Conservation (phyloP, 2,329 filamentous ascomycete genomes). For the Cytospora mali region DNA sequence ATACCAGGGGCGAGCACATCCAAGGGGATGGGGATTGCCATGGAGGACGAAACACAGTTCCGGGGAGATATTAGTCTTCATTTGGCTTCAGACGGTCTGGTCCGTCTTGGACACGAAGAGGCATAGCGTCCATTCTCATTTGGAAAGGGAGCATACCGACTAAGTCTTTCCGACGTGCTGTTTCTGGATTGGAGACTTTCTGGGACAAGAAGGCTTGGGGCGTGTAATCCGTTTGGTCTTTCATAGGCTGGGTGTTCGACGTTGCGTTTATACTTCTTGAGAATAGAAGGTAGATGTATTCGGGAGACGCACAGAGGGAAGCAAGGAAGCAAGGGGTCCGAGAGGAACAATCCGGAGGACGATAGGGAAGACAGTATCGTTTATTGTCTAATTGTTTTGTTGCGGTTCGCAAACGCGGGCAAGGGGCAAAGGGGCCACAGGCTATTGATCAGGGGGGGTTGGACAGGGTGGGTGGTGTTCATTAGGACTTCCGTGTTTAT, state of each 20-base stretch:
- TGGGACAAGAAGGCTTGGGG: constrained; percentile 1
- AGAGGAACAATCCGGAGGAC: background rate
- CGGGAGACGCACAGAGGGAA: constrained; percentile 1
- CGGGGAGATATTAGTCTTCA: background rate
- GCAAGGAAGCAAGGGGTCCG: constrained; percentile 1
- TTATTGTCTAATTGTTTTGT: constrained; percentile 27
- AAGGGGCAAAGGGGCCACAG: background rate
- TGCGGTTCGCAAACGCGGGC: constrained; percentile 8
- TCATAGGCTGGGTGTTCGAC: background rate
- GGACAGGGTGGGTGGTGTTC: constrained; percentile 9
- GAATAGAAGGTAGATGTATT: constrained; percentile 2
- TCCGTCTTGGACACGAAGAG: background rate
- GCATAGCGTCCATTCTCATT: background rate
- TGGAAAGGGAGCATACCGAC: background rate
- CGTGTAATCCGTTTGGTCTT: constrained; percentile 7
- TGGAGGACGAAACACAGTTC: background rate
- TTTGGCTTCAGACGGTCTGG: background rate
- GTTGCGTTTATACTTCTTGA: constrained; percentile 14
- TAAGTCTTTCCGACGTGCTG: background rate
- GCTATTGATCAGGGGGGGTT: background rate
- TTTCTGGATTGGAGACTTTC: background rate
- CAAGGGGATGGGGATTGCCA: background rate
- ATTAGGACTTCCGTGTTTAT: constrained; percentile 16
- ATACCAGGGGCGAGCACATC: constrained; percentile 2
- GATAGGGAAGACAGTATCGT: constrained; percentile 22